These are phyloP conservation scores for Gymnopus androsaceus DNA, from an alignment of 1,284 basidiomycete genomes.

Conservation along the genomic window DNA sequence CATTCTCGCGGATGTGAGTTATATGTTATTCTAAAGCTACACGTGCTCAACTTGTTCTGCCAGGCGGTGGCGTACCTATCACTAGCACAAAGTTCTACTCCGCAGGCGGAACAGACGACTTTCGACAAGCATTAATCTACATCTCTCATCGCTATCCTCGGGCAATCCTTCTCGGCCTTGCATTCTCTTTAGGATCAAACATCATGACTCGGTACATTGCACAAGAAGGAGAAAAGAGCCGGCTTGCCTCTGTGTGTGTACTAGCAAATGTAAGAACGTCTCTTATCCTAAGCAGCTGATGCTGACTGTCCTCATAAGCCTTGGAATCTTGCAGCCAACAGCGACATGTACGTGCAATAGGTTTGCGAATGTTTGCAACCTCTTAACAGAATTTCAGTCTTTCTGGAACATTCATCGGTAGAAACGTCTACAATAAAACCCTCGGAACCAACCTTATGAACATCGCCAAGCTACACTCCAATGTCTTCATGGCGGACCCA, in stretches of 20 bases:
- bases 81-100: conserved; percentile 85
- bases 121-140: conserved; percentile 80
- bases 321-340: conserved; percentile 73
- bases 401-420: conserved; percentile 62
- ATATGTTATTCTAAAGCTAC: neutral
- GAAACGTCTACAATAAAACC: conserved; percentile 76
- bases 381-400: conserved; percentile 44
- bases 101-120: conserved; percentile 82
- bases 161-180: conserved; percentile 83
- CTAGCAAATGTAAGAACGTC: conserved; percentile 71
- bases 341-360: conserved; percentile 46
- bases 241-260: conserved; percentile 76
- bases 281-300: conserved; percentile 5
- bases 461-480: conserved; percentile 63
- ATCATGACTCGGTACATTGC: conserved; percentile 89
- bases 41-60: neutral
- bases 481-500: conserved; percentile 45
- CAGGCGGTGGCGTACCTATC: conserved; percentile 82
- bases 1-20: conserved; percentile 89
- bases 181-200: conserved; percentile 93
- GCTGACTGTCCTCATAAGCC: conserved; percentile 49
- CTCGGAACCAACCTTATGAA: conserved; percentile 80
- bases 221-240: conserved; percentile 77
- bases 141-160: conserved; percentile 75
- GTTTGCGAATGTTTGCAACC: conserved; percentile 6